Conservation (phyloP, 352 stramenopile genomes). For the Peronospora tabacina region DNA sequence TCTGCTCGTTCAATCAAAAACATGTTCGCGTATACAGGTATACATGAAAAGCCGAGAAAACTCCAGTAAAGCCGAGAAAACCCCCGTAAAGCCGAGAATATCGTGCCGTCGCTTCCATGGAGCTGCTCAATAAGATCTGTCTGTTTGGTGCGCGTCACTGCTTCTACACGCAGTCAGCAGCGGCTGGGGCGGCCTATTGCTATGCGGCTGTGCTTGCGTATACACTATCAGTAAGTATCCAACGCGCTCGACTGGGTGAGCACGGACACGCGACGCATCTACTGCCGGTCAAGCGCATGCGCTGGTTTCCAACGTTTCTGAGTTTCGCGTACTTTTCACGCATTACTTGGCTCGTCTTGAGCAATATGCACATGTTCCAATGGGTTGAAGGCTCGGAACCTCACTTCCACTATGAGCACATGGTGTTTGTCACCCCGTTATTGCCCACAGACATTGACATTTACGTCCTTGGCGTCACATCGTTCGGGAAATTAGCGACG, state of each 20-base stretch:
- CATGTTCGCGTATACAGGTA: too few relatives aligned
- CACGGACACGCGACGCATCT: constrained; percentile 78
- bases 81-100: too few relatives aligned
- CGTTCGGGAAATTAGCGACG: constrained; percentile 65
- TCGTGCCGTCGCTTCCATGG: constrained; percentile 28
- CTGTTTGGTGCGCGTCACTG: constrained; percentile 66
- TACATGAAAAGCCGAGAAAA: too few relatives aligned
- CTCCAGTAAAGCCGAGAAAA: too few relatives aligned
- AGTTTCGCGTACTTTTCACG: constrained; percentile 62
- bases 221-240: constrained; percentile 68
- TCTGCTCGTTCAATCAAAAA: too few relatives aligned
- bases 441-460: constrained; percentile 74
- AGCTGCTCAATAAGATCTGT: constrained; percentile 63
- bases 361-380: constrained; percentile 77
- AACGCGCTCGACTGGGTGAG: constrained; percentile 57
- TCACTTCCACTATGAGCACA: constrained; percentile 58
- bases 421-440: constrained; percentile 59
- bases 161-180: constrained; percentile 69
- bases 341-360: constrained; percentile 68
- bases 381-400: constrained; percentile 47
- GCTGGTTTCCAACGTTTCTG: constrained; percentile 77
- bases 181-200: constrained; percentile 54
- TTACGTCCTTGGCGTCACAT: constrained; percentile 72
- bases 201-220: constrained; percentile 60
- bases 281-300: constrained; percentile 72